Evolutionary conservation across 2,329 filamentous ascomycete species (phyloP).

Genomic region (Colletotrichum tropicicola): DNA sequence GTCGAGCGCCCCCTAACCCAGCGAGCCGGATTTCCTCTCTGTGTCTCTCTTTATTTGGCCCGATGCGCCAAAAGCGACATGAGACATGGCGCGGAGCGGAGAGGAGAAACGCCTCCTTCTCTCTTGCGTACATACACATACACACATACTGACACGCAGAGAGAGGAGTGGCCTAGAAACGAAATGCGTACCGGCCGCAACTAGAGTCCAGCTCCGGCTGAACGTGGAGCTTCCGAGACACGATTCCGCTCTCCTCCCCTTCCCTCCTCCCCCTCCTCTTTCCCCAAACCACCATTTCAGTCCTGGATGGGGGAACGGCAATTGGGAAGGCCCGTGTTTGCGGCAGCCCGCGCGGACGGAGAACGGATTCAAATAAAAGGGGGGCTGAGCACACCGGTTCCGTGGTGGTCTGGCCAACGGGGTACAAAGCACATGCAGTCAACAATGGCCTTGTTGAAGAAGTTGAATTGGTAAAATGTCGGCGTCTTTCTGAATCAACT

Average conservation of each 20-base stretch:
- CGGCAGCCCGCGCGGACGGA: slow-evolving; percentile 3
- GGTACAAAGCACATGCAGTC: slow-evolving; percentile 1
- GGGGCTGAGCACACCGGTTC: slow-evolving; percentile 9
- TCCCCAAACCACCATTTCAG: not conserved
- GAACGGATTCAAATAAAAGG: not conserved
- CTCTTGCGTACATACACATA: not conserved
- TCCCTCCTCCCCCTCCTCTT: not conserved
- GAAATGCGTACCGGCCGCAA: slow-evolving; percentile 17
- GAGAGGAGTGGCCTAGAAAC: slow-evolving; percentile 3
- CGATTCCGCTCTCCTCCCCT: not conserved
- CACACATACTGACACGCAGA: not conserved
- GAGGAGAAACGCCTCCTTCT: not conserved
- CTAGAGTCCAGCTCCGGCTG: slow-evolving; percentile 15
- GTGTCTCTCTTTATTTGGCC: slow-evolving; percentile 8
- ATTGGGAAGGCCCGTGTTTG: not conserved
- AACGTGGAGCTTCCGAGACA: slow-evolving; percentile 29
- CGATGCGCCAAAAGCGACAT: not conserved
- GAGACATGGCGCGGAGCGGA: slow-evolving; percentile 26
- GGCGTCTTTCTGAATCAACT: not conserved
- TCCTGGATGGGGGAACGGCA: slow-evolving; percentile 1
- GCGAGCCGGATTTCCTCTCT: slow-evolving; percentile 6
- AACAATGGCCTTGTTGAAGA: slow-evolving; percentile 24
- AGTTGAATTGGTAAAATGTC: not conserved
- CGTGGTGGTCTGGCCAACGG: slow-evolving; percentile 23
- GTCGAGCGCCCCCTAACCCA: slow-evolving; percentile 8